Evolutionary conservation across 2,329 filamentous ascomycete genomes (phyloP), one percentile per base, ranked within the genome.

Genomic region (Falciphora oryzae): DNA sequence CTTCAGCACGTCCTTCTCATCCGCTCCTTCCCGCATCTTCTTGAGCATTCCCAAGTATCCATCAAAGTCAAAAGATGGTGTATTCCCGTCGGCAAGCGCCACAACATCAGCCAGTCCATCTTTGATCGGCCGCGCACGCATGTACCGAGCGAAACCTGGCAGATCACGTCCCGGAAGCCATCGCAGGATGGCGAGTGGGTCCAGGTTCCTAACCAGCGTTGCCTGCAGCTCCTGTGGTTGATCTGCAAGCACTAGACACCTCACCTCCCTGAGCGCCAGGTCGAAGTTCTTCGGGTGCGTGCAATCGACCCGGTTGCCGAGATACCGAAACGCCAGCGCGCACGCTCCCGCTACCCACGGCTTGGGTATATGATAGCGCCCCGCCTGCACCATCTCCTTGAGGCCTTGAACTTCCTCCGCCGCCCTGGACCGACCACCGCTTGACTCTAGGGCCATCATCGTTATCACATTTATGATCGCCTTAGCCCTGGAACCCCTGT

Each of bases 401-500:
- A 63, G 28, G 10, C 62, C 61, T 44, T 62, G 61, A 28, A 16
- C 53, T 29, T 57, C 38, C 61, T 53, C 38, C 38, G 22, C 27
- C 28, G 38, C 38, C 16, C 50, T 57, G 38, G 27, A 62, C 13
- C 28, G 38, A 2, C 28, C 53, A 27, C 56, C 31, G 50, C 50
- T 50, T 8, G 32, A 63, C 63, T 58, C 64, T 38, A 57, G 22
- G 3, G 57, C 58, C 29, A 57, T 28, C 50, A 87, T 86, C 57
- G 86, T 87, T 7, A 96, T 83, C 60, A 93, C 87, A 64, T 93
- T 87, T 72, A 91, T 88, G 29, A 94, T 82, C 28, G 87, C 83
- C 69, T 82, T 85, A 68, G 85, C 83, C 64, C 93, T 89, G 58
- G 87, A 84, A 4, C 80, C 75, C 3, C 83, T 74, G 67, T 86